Conservation (phyloP, 768 basidiomycete genomes). For the Leccinum variicolor region DNA sequence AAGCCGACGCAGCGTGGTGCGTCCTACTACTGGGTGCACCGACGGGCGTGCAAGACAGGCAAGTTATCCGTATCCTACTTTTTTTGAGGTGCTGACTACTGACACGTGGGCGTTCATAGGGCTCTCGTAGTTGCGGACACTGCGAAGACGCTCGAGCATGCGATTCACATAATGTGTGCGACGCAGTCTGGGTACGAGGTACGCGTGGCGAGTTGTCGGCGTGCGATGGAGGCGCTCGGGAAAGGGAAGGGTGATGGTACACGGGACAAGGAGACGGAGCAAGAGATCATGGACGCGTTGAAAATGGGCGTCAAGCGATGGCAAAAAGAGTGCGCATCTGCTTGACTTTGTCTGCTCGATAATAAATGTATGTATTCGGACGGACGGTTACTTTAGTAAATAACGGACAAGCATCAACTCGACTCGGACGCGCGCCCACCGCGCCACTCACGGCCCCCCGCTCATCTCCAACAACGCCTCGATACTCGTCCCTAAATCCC, state of each 20-base stretch:
- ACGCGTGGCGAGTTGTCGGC: conserved; percentile 32
- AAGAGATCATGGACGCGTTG: conserved; percentile 14
- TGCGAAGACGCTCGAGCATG: conserved; percentile 49
- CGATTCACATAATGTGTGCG: conserved; percentile 45
- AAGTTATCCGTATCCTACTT: neutral
- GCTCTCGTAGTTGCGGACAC: conserved; percentile 37
- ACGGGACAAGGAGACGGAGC: neutral
- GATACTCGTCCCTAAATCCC: conserved; percentile 88
- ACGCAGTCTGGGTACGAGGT: conserved; percentile 48
- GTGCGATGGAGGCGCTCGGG: conserved; percentile 34
- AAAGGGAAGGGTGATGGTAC: neutral
- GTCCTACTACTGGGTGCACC: conserved; percentile 13
- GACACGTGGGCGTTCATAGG: conserved; percentile 27
- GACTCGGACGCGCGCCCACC: neutral
- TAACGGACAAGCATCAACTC: neutral
- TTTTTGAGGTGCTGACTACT: neutral
- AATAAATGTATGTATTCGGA: neutral
- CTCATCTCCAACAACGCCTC: conserved; percentile 79
- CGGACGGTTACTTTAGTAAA: neutral
- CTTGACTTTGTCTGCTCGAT: neutral
- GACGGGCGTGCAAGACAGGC: conserved; percentile 23
- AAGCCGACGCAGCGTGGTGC: conserved; percentile 22
- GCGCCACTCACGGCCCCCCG: conserved; percentile 21
- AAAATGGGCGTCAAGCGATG: conserved; percentile 2
- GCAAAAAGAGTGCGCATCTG: neutral